Evolutionary conservation across 2,329 filamentous ascomycete genomes (phyloP), one percentile per base, ranked within the genome.

Genomic region (Monosporascus sp.): DNA sequence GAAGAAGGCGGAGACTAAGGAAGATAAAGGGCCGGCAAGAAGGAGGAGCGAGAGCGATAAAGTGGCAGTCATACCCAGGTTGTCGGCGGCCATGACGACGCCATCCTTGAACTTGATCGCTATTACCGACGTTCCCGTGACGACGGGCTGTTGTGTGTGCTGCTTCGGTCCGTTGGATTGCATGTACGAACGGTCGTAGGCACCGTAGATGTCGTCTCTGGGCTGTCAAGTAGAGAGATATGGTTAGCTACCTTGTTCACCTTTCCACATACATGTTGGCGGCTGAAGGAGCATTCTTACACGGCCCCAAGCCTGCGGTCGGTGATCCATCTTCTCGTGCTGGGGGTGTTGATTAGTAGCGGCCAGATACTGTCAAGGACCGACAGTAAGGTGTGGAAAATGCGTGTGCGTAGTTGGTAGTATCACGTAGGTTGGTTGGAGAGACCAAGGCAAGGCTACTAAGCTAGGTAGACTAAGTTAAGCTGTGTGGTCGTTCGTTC

Each of bases 61-160:
- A 24, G 31, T 41, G 52, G 52, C 20, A 36, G 60, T 36, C 78
- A 52, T 78, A 96, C 91, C 91, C 60, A 99, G 78, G 77, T 97
- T 99, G 74, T 99, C 94, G 65, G 94, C 90, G 50, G 93, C 94
- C 71, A 99, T 93, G 66, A 96, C 92, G 59, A 99, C 91, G 68
- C 94, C 94, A 63, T 92, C 90, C 68, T 91, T 93, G 81, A 91
- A 99, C 79, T 97, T 97, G 71, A 97, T 82, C 60, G 87, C 94
- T 53, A 99, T 75, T 59, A 99, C 94, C 50, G 94, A 97, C 49
- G 94, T 97, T 68, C 94, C 94, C 50, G 94, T 99, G 57, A 99
- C 94, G 62, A 96, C 87, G 66, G 94, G 94, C 35, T 85, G 86
- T 75, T 96, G 91, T 52, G 94, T 97, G 74, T 95, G 90, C 67